phyloP scores from a whole-genome alignment of 805 yeast species.

The Brettanomyces nanus region DNA sequence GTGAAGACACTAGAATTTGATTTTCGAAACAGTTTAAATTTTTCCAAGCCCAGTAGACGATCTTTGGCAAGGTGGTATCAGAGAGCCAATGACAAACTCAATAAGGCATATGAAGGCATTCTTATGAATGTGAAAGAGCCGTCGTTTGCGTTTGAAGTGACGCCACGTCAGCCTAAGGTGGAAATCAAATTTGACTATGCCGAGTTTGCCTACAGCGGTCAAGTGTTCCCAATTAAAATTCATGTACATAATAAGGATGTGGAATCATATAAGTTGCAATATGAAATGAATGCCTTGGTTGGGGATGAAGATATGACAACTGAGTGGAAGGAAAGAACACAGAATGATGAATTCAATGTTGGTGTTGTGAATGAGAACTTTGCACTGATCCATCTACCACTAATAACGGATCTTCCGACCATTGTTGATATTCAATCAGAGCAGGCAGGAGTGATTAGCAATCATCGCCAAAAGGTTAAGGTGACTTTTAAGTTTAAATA shows the following conservation, averaged over 20 bases:
- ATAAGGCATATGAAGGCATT: conserved; percentile 10
- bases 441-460: neutral
- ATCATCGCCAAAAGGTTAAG: conserved; percentile 3
- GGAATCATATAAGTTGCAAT: conserved; percentile 24
- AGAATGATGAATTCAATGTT: conserved; percentile 96
- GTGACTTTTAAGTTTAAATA: conserved; percentile 18
- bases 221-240: conserved; percentile 19
- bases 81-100: conserved; percentile 9
- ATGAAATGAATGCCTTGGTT: conserved; percentile 10
- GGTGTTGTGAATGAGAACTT: conserved; percentile 91
- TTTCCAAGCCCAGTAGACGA: neutral
- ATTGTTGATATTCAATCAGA: neutral
- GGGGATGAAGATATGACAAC: no score
- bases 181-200: conserved; percentile 18
- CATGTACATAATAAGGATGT: conserved; percentile 24
- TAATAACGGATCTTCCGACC: conserved; percentile 10
- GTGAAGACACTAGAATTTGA: conserved; percentile 8
- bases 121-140: conserved; percentile 7
- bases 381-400: conserved; percentile 37
- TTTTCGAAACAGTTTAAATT: conserved; percentile 12
- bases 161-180: conserved; percentile 33
- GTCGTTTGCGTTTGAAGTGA: conserved; percentile 20
- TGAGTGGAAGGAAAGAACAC: no score
- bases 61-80: conserved; percentile 5
- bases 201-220: conserved; percentile 26